These are phyloP conservation scores for Crithidia mellificae DNA, from an alignment of 208 protist species.

Conservation along the genomic window DNA sequence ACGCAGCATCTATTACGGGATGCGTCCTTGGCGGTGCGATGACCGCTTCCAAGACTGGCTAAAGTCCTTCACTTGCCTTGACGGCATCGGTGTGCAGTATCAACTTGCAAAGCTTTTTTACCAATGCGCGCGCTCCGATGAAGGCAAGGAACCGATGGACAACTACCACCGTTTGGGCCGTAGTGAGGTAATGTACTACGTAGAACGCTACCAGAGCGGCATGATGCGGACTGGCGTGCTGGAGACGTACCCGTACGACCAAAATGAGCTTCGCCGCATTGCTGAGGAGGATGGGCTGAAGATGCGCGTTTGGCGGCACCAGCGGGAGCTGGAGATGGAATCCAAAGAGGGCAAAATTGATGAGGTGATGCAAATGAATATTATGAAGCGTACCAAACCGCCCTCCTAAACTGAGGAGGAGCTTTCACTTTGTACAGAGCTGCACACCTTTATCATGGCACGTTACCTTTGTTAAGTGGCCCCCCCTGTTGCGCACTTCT, in stretches of 20 bases:
- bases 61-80: slow-evolving; percentile 58
- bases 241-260: slow-evolving; percentile 81
- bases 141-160: slow-evolving; percentile 61
- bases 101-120: slow-evolving; percentile 37
- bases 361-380: slow-evolving; percentile 63
- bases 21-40: slow-evolving; percentile 82
- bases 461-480: too few relatives aligned
- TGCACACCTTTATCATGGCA: neutral
- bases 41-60: slow-evolving; percentile 84
- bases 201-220: slow-evolving; percentile 67
- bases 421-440: neutral
- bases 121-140: slow-evolving; percentile 57
- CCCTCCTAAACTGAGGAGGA: neutral
- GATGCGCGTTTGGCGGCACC: slow-evolving; percentile 87
- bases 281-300: slow-evolving; percentile 76
- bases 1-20: slow-evolving; percentile 81
- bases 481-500: too few relatives aligned
- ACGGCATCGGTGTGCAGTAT: slow-evolving; percentile 45
- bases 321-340: slow-evolving; percentile 74
- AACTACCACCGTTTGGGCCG: slow-evolving; percentile 61
- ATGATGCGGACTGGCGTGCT: slow-evolving; percentile 75
- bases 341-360: slow-evolving; percentile 74
- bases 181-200: slow-evolving; percentile 82
- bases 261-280: slow-evolving; percentile 65
- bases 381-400: slow-evolving; percentile 34